phyloP scores from a whole-genome alignment of 2,329 filamentous ascomycete genomes.

The Monosporascus cannonballus region DNA sequence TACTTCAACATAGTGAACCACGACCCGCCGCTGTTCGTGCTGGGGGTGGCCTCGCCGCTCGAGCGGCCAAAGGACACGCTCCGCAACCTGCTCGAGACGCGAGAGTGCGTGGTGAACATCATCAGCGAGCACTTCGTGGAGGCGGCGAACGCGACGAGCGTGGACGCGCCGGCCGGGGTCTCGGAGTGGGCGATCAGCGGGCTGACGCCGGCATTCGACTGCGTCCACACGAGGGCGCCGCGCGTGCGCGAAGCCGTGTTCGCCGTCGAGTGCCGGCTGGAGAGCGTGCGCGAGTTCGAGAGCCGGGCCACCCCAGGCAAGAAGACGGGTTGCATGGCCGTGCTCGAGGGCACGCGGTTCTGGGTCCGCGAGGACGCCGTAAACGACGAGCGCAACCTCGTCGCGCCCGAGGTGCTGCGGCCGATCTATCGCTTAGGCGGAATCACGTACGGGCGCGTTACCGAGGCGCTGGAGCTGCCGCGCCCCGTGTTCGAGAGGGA shows the following conservation, averaged over 20 bases:
- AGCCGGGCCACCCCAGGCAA: slow-evolving; percentile 63
- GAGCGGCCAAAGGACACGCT: slow-evolving; percentile 70
- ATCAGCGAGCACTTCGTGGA: slow-evolving; percentile 80
- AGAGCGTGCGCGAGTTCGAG: slow-evolving; percentile 72
- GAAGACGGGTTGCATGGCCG: slow-evolving; percentile 66
- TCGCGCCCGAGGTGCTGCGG: slow-evolving; percentile 70
- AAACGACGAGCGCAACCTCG: slow-evolving; percentile 65
- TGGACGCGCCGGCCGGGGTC: slow-evolving; percentile 71
- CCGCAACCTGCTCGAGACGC: slow-evolving; percentile 62
- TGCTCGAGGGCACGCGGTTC: slow-evolving; percentile 80
- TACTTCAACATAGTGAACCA: slow-evolving; percentile 81
- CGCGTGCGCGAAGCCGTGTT: slow-evolving; percentile 80
- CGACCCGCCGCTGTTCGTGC: slow-evolving; percentile 77
- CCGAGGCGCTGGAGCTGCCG: slow-evolving; percentile 65
- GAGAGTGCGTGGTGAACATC: slow-evolving; percentile 82
- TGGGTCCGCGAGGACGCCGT: slow-evolving; percentile 88
- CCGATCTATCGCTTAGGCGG: slow-evolving; percentile 78
- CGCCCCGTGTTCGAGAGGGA: slow-evolving; percentile 53
- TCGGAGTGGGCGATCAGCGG: slow-evolving; percentile 78
- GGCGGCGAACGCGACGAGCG: slow-evolving; percentile 74
- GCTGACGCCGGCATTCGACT: slow-evolving; percentile 61
- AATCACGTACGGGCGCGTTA: slow-evolving; percentile 72
- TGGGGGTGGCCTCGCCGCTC: slow-evolving; percentile 42
- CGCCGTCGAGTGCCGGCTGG: slow-evolving; percentile 72
- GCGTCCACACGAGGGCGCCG: slow-evolving; percentile 59